Evolutionary conservation across 345 rosid genomes (phyloP).

Genomic region (Geranium rotundifolium): DNA sequence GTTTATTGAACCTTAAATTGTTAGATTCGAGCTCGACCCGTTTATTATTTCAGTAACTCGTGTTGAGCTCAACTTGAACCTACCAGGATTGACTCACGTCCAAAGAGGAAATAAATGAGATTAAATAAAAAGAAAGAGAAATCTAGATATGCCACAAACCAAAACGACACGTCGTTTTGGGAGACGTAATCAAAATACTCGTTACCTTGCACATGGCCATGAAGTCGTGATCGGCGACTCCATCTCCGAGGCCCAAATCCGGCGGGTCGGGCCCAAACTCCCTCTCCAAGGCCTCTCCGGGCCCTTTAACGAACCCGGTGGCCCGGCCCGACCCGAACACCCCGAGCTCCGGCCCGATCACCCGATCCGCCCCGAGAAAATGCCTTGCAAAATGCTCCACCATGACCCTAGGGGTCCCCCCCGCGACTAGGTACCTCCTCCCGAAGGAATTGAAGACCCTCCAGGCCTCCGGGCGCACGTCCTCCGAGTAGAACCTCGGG

Average conservation of each 20-base stretch:
- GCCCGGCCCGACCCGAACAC: constrained; percentile 63
- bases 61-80: background rate
- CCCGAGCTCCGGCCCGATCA: constrained; percentile 70
- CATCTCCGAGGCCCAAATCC: constrained; percentile 74
- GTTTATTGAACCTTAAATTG: no score
- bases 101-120: background rate
- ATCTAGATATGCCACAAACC: no score
- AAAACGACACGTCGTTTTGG: background rate
- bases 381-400: constrained; percentile 71
- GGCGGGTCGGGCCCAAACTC: constrained; percentile 58
- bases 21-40: no score
- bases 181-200: background rate
- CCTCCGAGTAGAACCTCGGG: constrained; percentile 74
- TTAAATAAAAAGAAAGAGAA: no score
- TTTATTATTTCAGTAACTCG: no score
- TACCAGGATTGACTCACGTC: background rate
- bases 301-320: constrained; percentile 59
- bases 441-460: constrained; percentile 70
- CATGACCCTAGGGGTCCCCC: constrained; percentile 73
- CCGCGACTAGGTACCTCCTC: constrained; percentile 59
- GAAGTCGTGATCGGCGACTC: constrained; percentile 65
- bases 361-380: constrained; percentile 66
- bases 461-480: constrained; percentile 83
- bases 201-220: constrained; percentile 87
- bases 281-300: constrained; percentile 51